Evolutionary conservation across 441 rosid species (phyloP).

Genomic region (Theobroma grandiflorum): DNA sequence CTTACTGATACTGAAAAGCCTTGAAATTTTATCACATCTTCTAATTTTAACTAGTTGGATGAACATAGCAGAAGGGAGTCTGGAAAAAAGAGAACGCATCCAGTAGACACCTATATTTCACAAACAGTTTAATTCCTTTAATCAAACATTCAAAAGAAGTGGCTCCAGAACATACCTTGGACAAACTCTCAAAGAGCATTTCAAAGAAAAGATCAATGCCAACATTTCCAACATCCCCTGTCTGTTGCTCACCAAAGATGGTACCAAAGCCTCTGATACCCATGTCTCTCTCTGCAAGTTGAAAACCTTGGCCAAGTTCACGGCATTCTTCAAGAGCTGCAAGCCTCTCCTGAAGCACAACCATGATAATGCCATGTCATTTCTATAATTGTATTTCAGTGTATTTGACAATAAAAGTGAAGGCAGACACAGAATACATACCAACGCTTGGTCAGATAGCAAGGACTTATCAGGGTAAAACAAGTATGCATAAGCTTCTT

Average conservation of each 20-base stretch:
- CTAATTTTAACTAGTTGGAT: neutral
- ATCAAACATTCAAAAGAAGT: conserved; percentile 13
- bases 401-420: conserved; percentile 28
- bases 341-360: conserved; percentile 83
- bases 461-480: conserved; percentile 88
- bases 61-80: neutral
- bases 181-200: conserved; percentile 97
- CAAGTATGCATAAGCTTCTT: conserved; percentile 94
- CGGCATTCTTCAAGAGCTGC: conserved; percentile 90
- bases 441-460: conserved; percentile 85
- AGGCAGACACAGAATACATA: conserved; percentile 40
- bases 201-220: conserved; percentile 98
- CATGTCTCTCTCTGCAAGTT: conserved; percentile 98
- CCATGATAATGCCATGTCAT: conserved; percentile 31
- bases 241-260: conserved; percentile 98
- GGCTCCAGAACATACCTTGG: conserved; percentile 64
- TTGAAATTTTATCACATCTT: conserved; percentile 3
- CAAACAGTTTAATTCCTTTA: conserved; percentile 1
- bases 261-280: conserved; percentile 98
- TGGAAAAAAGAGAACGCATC: conserved; percentile 13
- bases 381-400: conserved; percentile 3
- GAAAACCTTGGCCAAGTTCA: conserved; percentile 99
- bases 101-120: conserved; percentile 7
- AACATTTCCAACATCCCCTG: conserved; percentile 97
- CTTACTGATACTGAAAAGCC: neutral